phyloP scores from a whole-genome alignment of 2,329 filamentous ascomycete species.

The Sporothrix phasma region DNA sequence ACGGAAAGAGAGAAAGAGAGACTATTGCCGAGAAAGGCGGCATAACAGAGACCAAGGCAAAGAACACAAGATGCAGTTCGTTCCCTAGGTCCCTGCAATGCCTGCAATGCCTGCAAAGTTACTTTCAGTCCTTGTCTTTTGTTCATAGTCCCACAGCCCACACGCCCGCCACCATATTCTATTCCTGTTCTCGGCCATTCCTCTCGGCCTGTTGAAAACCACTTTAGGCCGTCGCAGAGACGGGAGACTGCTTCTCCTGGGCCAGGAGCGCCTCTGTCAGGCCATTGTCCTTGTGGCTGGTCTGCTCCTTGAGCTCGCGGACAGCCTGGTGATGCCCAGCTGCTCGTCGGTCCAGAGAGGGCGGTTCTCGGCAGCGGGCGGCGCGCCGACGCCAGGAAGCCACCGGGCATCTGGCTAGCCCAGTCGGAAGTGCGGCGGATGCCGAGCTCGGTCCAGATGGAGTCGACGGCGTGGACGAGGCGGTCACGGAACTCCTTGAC shows the following conservation, averaged over 20 bases:
- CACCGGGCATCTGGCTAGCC: conserved; percentile 62
- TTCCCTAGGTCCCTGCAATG: neutral
- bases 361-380: conserved; percentile 47
- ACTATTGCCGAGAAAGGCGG: neutral
- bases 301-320: conserved; percentile 41
- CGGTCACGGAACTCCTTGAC: conserved; percentile 74
- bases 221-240: conserved; percentile 4
- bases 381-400: conserved; percentile 85
- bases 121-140: neutral
- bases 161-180: neutral
- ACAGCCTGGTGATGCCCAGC: conserved; percentile 64
- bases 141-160: neutral
- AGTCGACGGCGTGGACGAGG: conserved; percentile 72
- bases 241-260: conserved; percentile 31
- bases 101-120: too few relatives aligned
- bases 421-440: conserved; percentile 92
- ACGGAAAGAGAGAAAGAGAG: too few relatives aligned
- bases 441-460: conserved; percentile 77
- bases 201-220: neutral
- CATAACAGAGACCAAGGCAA: neutral
- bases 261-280: conserved; percentile 52
- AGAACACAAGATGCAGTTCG: neutral
- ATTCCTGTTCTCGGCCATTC: neutral
- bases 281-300: conserved; percentile 32
- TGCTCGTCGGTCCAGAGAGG: conserved; percentile 92